These are phyloP conservation scores for Cyberlindnera mrakii DNA, from an alignment of 805 yeast genomes.

Conservation along the genomic window DNA sequence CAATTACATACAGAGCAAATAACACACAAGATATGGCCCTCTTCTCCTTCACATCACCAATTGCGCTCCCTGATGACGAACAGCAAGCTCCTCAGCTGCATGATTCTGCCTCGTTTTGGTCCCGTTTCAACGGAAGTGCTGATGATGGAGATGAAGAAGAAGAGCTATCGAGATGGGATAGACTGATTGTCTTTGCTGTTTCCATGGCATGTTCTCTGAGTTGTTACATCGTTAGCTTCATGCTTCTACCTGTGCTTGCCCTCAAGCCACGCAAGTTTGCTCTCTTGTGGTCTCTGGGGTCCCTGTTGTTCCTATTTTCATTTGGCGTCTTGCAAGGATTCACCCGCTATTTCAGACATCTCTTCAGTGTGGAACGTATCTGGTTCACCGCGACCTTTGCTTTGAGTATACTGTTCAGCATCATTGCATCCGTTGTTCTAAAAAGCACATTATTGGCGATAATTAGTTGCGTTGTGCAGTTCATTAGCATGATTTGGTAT, in stretches of 20 bases:
- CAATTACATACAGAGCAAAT: not conserved
- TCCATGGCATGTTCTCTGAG: slow-evolving; percentile 16
- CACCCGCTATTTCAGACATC: slow-evolving; percentile 7
- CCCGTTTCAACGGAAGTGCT: slow-evolving; percentile 3
- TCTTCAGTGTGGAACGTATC: slow-evolving; percentile 13
- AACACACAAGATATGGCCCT: slow-evolving; percentile 1
- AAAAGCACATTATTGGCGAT: slow-evolving; percentile 10
- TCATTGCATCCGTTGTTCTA: slow-evolving; percentile 9
- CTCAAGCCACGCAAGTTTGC: slow-evolving; percentile 17
- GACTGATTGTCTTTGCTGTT: slow-evolving; percentile 15
- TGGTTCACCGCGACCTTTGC: slow-evolving; percentile 15
- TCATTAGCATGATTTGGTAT: slow-evolving; percentile 10
- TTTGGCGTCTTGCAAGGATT: slow-evolving; percentile 13
- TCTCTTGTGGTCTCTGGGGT: slow-evolving; percentile 13
- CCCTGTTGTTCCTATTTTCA: slow-evolving; percentile 13
- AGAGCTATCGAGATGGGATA: slow-evolving; percentile 14
- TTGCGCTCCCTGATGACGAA: slow-evolving; percentile 13
- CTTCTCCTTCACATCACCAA: slow-evolving; percentile 6
- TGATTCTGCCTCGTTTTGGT: slow-evolving; percentile 1
- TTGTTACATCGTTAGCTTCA: slow-evolving; percentile 16
- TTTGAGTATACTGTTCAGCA: slow-evolving; percentile 7
- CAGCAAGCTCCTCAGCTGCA: slow-evolving; percentile 1
- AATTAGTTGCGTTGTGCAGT: slow-evolving; percentile 7
- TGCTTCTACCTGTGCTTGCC: slow-evolving; percentile 13
- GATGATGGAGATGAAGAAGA: slow-evolving; percentile 1